These are phyloP conservation scores for Thyridium curvatum DNA, from an alignment of 2,329 filamentous ascomycete genomes.

Conservation along the genomic window DNA sequence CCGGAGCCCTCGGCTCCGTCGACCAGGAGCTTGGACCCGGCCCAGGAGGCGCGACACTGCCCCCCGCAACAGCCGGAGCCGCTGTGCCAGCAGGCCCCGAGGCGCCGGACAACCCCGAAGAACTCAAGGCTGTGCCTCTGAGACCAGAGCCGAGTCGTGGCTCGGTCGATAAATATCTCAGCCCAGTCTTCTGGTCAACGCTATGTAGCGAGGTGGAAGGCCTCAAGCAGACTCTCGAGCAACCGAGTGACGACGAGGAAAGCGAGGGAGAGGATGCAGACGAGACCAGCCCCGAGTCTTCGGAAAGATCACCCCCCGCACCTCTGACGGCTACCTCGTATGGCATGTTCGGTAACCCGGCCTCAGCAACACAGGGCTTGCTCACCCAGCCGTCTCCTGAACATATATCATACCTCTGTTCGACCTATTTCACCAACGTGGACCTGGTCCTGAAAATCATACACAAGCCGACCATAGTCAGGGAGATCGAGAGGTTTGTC, in stretches of 20 bases:
- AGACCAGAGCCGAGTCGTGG: background rate
- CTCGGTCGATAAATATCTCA: constrained; percentile 28
- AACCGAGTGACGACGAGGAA: constrained; percentile 27
- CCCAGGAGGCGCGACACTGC: background rate
- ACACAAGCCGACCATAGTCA: constrained; percentile 31
- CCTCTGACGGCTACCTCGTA: constrained; percentile 10
- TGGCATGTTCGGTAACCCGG: constrained; percentile 13
- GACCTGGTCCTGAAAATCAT: constrained; percentile 38
- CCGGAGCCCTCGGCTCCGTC: constrained; percentile 12
- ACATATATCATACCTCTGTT: constrained; percentile 28
- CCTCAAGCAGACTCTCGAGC: constrained; percentile 34
- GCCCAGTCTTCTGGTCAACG: constrained; percentile 36
- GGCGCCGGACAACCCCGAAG: too few species aligned
- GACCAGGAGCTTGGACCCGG: background rate
- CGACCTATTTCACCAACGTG: constrained; percentile 30
- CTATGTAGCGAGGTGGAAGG: constrained; percentile 37
- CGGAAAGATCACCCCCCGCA: background rate
- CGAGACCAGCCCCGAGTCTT: constrained; percentile 22
- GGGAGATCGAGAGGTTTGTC: constrained; percentile 17
- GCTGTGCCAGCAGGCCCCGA: constrained; percentile 5
- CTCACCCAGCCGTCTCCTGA: constrained; percentile 27
- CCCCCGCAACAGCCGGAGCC: constrained; percentile 3
- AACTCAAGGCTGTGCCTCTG: too few species aligned
- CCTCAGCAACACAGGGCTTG: constrained; percentile 1
- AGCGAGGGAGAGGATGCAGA: constrained; percentile 26